Evolutionary conservation across 139 green algal species (phyloP).

Genomic region (Dunaliella primolecta): DNA sequence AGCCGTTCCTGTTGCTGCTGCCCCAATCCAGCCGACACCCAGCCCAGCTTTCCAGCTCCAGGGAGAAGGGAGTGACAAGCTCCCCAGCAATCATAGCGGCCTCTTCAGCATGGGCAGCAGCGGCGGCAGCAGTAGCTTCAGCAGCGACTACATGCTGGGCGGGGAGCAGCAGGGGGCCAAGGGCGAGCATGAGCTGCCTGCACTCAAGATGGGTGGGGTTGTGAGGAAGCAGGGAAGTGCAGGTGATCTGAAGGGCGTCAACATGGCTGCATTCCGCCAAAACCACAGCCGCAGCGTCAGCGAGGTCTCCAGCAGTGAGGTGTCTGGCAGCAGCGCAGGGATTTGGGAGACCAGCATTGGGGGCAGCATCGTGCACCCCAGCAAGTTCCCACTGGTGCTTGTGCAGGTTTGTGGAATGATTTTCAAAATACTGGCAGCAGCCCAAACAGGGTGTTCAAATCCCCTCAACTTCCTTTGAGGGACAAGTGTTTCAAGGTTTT

Average conservation of each 20-base stretch:
- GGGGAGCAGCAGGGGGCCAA: no score
- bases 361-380: background rate
- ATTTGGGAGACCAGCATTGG: background rate
- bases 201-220: no score
- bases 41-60: no score
- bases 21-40: no score
- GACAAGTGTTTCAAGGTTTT: no score
- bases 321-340: background rate
- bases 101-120: background rate
- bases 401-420: slow-evolving; percentile 57
- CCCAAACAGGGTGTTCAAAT: no score
- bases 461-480: no score
- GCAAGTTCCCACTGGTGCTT: slow-evolving; percentile 72
- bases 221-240: no score
- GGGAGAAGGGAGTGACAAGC: no score
- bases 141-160: no score
- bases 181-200: no score
- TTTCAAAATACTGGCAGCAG: no score
- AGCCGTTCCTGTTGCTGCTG: background rate
- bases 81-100: background rate
- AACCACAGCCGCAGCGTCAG: background rate
- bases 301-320: background rate
- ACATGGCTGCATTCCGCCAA: background rate
- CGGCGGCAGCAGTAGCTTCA: background rate
- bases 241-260: background rate